Evolutionary conservation across 495 filamentous ascomycete species (phyloP).

Genomic region (Penicillium odoratum): DNA sequence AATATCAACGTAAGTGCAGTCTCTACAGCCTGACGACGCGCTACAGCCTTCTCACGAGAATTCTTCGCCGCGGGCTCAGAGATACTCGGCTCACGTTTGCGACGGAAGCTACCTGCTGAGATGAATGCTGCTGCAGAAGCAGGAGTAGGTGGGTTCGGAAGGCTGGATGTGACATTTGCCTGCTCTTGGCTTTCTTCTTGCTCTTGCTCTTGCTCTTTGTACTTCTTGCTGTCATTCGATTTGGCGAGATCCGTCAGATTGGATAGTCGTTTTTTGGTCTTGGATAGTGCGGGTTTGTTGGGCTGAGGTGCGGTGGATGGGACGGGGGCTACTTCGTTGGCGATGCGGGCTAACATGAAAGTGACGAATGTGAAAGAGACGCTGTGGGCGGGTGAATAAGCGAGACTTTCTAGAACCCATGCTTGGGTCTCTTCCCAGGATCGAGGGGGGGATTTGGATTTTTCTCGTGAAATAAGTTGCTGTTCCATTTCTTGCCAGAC

Average conservation of each 20-base stretch:
- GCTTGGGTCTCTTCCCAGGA: slow-evolving; percentile 63
- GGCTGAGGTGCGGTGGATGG: slow-evolving; percentile 19
- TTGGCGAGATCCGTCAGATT: not conserved
- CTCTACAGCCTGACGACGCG: slow-evolving; percentile 41
- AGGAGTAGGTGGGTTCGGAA: slow-evolving; percentile 21
- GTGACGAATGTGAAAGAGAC: slow-evolving; percentile 85
- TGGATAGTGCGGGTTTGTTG: not conserved
- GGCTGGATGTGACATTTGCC: slow-evolving; percentile 13
- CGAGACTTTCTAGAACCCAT: slow-evolving; percentile 71
- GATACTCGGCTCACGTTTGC: slow-evolving; percentile 24
- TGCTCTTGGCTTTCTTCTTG: not conserved
- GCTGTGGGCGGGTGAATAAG: slow-evolving; percentile 70
- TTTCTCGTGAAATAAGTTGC: slow-evolving; percentile 54
- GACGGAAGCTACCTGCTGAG: slow-evolving; percentile 35
- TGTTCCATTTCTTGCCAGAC: slow-evolving; percentile 74
- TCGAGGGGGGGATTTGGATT: slow-evolving; percentile 43
- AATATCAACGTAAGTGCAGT: slow-evolving; percentile 33
- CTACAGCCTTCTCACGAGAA: slow-evolving; percentile 13
- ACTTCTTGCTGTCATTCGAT: slow-evolving; percentile 1
- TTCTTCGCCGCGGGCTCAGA: slow-evolving; percentile 10
- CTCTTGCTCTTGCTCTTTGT: not conserved
- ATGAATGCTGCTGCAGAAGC: slow-evolving; percentile 34
- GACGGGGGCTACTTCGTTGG: slow-evolving; percentile 46
- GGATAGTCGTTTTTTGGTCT: slow-evolving; percentile 1
- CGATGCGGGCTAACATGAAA: slow-evolving; percentile 64